A percentile compares a stretch with the other conserved stretches of the same genome.
Evolutionary conservation across 805 yeast genomes (phyloP).

Genomic region (Kodamaea jinghongensis): DNA sequence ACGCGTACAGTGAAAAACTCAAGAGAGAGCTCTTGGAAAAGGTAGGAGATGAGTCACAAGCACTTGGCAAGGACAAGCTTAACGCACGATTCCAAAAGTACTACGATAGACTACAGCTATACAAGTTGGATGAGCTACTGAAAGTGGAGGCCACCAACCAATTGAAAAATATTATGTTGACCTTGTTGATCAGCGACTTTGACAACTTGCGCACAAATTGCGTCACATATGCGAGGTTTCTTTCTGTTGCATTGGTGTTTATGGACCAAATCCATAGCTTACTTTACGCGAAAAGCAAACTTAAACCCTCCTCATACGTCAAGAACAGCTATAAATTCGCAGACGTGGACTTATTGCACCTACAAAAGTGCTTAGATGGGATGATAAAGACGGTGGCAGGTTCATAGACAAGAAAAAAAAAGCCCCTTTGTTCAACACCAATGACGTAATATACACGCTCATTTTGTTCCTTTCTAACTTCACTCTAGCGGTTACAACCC

Average conservation of each 20-base stretch:
- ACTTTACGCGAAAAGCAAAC: slow-evolving; percentile 20
- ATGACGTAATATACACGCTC: no score
- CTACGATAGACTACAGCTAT: slow-evolving; percentile 25
- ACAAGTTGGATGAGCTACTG: slow-evolving; percentile 28
- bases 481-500: no score
- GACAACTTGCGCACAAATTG: slow-evolving; percentile 26
- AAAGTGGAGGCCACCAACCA: slow-evolving; percentile 28
- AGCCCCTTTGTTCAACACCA: no score
- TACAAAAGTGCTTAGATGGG: slow-evolving; percentile 26
- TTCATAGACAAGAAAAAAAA: no score
- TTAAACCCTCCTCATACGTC: slow-evolving; percentile 29
- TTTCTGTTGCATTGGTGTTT: slow-evolving; percentile 24
- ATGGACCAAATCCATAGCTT: slow-evolving; percentile 31
- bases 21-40: neutral
- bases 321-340: slow-evolving; percentile 12
- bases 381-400: slow-evolving; percentile 15
- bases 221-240: slow-evolving; percentile 25
- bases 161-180: slow-evolving; percentile 34
- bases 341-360: slow-evolving; percentile 13
- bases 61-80: slow-evolving; percentile 15
- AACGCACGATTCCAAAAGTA: slow-evolving; percentile 19
- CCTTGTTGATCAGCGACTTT: slow-evolving; percentile 30
- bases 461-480: no score
- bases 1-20: slow-evolving; percentile 2
- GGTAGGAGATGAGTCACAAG: slow-evolving; percentile 16